These are phyloP conservation scores for Planoprotostelium fungivorum DNA, from an alignment of 78 protist species.

Conservation along the genomic window DNA sequence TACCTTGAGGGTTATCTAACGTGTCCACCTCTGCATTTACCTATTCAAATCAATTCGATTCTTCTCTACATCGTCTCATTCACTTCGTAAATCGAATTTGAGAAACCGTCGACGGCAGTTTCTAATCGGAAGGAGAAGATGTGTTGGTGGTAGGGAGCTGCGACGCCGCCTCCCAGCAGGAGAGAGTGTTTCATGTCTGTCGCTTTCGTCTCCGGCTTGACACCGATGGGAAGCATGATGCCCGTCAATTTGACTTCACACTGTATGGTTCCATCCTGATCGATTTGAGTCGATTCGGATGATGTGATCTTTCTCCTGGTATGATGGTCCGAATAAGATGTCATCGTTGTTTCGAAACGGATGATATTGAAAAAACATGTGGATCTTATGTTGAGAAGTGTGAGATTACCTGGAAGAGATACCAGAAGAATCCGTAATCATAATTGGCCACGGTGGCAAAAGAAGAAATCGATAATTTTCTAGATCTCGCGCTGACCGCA, in stretches of 20 bases:
- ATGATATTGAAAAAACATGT: neutral
- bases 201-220: neutral
- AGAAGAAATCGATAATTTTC: neutral
- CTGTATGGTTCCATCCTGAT: conserved; percentile 18
- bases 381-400: neutral
- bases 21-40: neutral
- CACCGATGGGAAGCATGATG: neutral
- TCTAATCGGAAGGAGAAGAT: conserved; percentile 10
- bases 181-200: neutral
- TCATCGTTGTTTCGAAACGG: neutral
- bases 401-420: neutral
- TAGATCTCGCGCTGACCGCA: neutral
- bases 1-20: neutral
- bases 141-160: conserved; percentile 22
- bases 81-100: neutral
- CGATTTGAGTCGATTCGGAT: too few species aligned
- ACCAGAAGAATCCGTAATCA: conserved; percentile 5
- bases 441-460: conserved; percentile 8
- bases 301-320: neutral
- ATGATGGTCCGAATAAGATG: neutral
- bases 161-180: neutral
- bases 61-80: neutral
- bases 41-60: neutral
- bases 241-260: neutral
- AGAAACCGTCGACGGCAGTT: conserved; percentile 9